These are phyloP conservation scores for Diplodia corticola DNA, from an alignment of 2,329 filamentous ascomycete genomes.

Conservation along the genomic window DNA sequence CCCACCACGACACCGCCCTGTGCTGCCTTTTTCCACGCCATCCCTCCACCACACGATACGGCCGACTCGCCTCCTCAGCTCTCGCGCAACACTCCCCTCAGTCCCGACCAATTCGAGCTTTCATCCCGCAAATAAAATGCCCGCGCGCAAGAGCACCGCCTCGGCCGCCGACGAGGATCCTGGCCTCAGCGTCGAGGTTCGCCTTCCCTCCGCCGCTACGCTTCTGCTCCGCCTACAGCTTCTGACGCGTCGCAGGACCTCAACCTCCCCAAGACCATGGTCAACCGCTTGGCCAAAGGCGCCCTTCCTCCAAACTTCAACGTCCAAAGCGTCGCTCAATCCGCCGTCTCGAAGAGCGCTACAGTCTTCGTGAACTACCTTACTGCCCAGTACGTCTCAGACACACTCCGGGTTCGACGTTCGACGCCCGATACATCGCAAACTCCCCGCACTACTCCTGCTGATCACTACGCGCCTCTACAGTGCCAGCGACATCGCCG, in stretches of 20 bases:
- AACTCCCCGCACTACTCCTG: not conserved
- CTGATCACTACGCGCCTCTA: not conserved
- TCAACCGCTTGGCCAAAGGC: constrained; percentile 76
- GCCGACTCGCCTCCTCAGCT: not conserved
- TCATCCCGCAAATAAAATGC: constrained; percentile 38
- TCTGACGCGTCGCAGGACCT: constrained; percentile 60
- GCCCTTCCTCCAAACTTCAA: constrained; percentile 78
- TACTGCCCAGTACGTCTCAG: constrained; percentile 64
- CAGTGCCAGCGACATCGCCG: constrained; percentile 71
- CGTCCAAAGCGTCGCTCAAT: constrained; percentile 77
- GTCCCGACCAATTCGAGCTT: not conserved
- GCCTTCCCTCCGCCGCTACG: not conserved
- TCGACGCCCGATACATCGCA: not conserved
- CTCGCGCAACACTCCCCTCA: not conserved
- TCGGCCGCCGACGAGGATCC: constrained; percentile 42
- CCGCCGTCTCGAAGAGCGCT: constrained; percentile 77
- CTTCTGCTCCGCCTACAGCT: constrained; percentile 17
- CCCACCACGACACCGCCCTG: constrained; percentile 8
- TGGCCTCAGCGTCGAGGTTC: constrained; percentile 48
- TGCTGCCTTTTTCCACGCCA: not conserved
- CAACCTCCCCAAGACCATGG: constrained; percentile 76
- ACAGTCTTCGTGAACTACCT: constrained; percentile 84
- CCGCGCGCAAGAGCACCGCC: constrained; percentile 50
- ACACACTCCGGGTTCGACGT: not conserved
- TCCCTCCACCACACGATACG: not conserved